phyloP scores from a whole-genome alignment of 805 yeast genomes.

The Pichia kluyveri region DNA sequence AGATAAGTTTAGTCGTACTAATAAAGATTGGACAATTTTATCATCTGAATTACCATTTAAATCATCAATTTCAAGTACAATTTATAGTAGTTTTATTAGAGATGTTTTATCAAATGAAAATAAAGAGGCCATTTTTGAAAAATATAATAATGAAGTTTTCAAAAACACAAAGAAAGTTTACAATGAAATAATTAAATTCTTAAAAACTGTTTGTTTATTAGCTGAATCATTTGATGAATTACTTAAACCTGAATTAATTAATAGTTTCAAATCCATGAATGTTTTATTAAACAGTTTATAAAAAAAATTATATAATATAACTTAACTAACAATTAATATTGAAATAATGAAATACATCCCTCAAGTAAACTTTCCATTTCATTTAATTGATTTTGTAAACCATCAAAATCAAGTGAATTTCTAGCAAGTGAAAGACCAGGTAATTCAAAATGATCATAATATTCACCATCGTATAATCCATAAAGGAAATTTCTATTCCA shows the following conservation, averaged over 20 bases:
- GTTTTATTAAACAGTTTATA: neutral
- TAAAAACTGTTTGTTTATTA: conserved; percentile 18
- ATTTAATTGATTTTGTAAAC: conserved; percentile 47
- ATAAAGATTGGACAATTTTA: conserved; percentile 50
- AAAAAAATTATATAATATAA: neutral
- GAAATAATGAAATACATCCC: conserved; percentile 17
- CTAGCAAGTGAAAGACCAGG: conserved; percentile 67
- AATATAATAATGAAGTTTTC: neutral
- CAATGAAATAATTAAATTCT: conserved; percentile 16
- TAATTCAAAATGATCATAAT: conserved; percentile 50
- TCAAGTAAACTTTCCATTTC: conserved; percentile 30
- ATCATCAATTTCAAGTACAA: conserved; percentile 45
- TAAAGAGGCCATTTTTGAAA: conserved; percentile 8
- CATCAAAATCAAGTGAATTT: conserved; percentile 32
- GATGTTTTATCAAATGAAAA: conserved; percentile 30
- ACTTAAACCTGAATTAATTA: conserved; percentile 1
- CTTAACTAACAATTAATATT: conserved; percentile 1
- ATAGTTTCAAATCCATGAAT: neutral
- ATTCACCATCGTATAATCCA: conserved; percentile 40
- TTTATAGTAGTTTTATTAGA: conserved; percentile 53
- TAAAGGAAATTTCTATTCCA: conserved; percentile 61
- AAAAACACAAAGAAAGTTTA: conserved; percentile 15
- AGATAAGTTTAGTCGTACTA: conserved; percentile 37
- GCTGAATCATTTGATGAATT: conserved; percentile 15
- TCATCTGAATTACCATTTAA: conserved; percentile 55